Evolutionary conservation across 2,329 filamentous ascomycete genomes (phyloP).

Genomic region (Penicillium occitanis): DNA sequence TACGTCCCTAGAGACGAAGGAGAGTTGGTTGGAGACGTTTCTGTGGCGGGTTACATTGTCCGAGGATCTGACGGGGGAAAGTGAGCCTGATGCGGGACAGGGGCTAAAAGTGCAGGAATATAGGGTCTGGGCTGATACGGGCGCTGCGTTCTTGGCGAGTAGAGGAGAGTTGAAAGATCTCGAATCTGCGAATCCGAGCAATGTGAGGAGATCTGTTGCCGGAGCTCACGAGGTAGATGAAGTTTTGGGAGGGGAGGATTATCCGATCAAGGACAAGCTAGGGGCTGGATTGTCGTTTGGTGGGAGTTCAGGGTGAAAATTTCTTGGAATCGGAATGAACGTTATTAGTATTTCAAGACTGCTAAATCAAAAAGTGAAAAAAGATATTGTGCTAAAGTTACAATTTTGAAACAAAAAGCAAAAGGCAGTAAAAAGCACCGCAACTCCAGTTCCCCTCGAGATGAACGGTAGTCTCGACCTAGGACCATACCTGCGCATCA

Average conservation of each 20-base stretch:
- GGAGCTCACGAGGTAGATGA: constrained; percentile 19
- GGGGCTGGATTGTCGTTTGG: constrained; percentile 27
- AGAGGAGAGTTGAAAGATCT: constrained; percentile 27
- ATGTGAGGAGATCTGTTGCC: constrained; percentile 17
- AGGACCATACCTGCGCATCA: constrained; percentile 3
- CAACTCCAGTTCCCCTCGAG: constrained; percentile 18
- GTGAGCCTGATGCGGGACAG: constrained; percentile 13
- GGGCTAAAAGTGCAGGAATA: constrained; percentile 40
- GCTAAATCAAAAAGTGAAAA: neutral
- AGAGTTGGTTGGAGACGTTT: constrained; percentile 45
- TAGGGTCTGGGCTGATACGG: constrained; percentile 47
- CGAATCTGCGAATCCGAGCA: constrained; percentile 1
- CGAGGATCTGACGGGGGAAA: constrained; percentile 26
- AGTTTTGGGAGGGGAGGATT: constrained; percentile 10
- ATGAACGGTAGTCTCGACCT: constrained; percentile 22
- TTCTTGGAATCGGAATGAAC: neutral
- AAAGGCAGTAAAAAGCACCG: constrained; percentile 5
- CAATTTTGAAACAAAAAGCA: constrained; percentile 2
- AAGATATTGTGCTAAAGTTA: constrained; percentile 14
- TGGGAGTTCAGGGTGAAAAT: constrained; percentile 24
- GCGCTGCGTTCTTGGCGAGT: constrained; percentile 44
- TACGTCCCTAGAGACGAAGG: constrained; percentile 33
- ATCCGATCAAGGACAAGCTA: constrained; percentile 23
- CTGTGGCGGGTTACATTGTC: constrained; percentile 40
- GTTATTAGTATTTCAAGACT: neutral